Percentiles rank a stretch among this genome's conserved stretches.
Conservation (phyloP, 164 flowering plant genomes). For the Houttuynia cordata region DNA sequence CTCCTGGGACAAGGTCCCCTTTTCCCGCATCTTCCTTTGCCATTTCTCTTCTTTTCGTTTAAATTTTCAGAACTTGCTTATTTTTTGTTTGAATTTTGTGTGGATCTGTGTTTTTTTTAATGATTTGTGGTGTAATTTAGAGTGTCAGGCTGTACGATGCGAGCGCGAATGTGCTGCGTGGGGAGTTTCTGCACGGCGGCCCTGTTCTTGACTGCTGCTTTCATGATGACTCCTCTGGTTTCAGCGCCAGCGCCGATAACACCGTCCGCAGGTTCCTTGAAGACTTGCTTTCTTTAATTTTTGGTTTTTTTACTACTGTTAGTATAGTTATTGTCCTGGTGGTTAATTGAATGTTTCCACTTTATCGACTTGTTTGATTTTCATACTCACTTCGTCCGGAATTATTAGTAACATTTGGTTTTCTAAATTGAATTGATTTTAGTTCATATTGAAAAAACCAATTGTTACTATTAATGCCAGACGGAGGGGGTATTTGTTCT, state of each 20-base stretch:
- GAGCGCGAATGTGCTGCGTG: conserved; percentile 57
- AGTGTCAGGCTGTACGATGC: conserved; percentile 87
- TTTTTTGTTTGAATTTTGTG: too few relatives aligned
- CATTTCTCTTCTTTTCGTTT: neutral
- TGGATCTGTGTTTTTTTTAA: neutral
- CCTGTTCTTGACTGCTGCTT: conserved; percentile 95
- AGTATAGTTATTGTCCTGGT: too few relatives aligned
- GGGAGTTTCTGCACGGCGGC: conserved; percentile 88
- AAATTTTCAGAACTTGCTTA: neutral
- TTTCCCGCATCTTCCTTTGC: too few relatives aligned
- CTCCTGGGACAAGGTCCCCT: conserved; percentile 60
- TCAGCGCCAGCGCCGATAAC: conserved; percentile 71
- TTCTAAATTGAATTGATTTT: too few relatives aligned
- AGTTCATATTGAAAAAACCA: too few relatives aligned
- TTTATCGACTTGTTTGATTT: too few relatives aligned
- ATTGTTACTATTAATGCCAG: too few relatives aligned
- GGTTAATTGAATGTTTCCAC: too few relatives aligned
- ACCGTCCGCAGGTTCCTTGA: conserved; percentile 67
- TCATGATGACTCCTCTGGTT: conserved; percentile 94
- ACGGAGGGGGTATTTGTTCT: too few relatives aligned
- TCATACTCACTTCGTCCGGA: too few relatives aligned
- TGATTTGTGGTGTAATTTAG: conserved; percentile 18
- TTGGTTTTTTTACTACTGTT: too few relatives aligned
- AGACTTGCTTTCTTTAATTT: neutral
- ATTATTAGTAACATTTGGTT: too few relatives aligned